These are phyloP conservation scores for Penicillium hordei DNA, from an alignment of 2,329 filamentous ascomycete genomes.

Conservation along the genomic window DNA sequence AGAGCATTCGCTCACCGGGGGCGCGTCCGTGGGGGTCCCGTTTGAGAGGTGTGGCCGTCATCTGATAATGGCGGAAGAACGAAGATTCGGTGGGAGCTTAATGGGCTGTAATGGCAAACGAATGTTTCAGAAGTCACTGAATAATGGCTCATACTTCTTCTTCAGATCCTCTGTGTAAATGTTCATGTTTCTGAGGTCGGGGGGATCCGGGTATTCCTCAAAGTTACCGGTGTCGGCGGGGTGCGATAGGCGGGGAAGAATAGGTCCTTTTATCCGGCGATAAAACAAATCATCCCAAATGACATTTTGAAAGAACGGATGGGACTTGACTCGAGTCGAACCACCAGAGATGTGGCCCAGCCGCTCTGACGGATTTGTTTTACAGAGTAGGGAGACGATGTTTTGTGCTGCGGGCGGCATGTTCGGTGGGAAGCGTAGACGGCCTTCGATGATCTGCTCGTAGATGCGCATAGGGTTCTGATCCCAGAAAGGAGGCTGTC, in stretches of 20 bases:
- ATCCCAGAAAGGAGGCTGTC: conserved; percentile 68
- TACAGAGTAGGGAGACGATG: conserved; percentile 62
- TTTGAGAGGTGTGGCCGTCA: neutral
- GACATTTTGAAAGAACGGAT: conserved; percentile 62
- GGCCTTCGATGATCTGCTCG: conserved; percentile 66
- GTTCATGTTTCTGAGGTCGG: conserved; percentile 53
- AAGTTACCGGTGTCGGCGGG: conserved; percentile 64
- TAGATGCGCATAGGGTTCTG: conserved; percentile 69
- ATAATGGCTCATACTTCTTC: conserved; percentile 60
- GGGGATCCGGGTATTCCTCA: conserved; percentile 61
- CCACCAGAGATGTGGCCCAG: conserved; percentile 64
- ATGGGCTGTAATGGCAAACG: neutral
- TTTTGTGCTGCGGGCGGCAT: conserved; percentile 61
- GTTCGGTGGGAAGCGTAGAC: conserved; percentile 59
- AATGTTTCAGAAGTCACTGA: conserved; percentile 57
- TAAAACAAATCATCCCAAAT: conserved; percentile 65
- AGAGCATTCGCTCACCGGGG: conserved; percentile 3
- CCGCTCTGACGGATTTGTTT: conserved; percentile 62
- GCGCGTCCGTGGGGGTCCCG: conserved; percentile 5
- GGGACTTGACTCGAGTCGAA: conserved; percentile 58
- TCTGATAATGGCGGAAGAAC: neutral
- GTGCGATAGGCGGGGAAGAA: conserved; percentile 60
- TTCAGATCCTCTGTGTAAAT: conserved; percentile 61
- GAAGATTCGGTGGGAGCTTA: neutral
- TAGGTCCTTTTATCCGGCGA: conserved; percentile 60